phyloP scores from a whole-genome alignment of 2,329 filamentous ascomycete species.

The Periconia sp. region DNA sequence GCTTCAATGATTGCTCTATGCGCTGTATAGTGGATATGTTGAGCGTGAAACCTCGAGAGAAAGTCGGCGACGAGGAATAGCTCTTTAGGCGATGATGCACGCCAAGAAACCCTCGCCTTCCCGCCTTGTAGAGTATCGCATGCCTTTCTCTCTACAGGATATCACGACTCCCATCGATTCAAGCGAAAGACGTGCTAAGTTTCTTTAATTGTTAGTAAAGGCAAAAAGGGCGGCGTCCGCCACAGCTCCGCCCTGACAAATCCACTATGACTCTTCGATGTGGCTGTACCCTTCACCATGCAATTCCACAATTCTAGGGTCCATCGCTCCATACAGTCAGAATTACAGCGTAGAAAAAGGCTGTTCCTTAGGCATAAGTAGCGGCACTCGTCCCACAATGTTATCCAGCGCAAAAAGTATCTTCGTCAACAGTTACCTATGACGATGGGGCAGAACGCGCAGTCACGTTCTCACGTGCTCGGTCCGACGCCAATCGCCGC shows the following conservation, averaged over 20 bases:
- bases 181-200: no score
- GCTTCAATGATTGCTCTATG: no score
- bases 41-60: neutral
- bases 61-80: slow-evolving; percentile 16
- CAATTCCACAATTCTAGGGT: no score
- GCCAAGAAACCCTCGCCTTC: slow-evolving; percentile 39
- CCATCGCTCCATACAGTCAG: no score
- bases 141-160: no score
- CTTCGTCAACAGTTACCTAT: neutral
- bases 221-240: slow-evolving; percentile 29
- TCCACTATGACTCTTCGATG: slow-evolving; percentile 41
- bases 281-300: slow-evolving; percentile 35
- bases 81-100: slow-evolving; percentile 38
- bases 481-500: slow-evolving; percentile 18
- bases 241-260: slow-evolving; percentile 37
- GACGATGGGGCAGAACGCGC: slow-evolving; percentile 27
- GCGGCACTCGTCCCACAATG: neutral
- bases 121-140: no score
- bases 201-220: no score
- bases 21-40: no score
- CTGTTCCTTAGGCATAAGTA: no score
- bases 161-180: no score
- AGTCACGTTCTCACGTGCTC: slow-evolving; percentile 44
- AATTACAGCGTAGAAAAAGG: no score
- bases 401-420: neutral